Conservation (phyloP, 164 flowering plant species). For the Liriodendron chinense region DNA sequence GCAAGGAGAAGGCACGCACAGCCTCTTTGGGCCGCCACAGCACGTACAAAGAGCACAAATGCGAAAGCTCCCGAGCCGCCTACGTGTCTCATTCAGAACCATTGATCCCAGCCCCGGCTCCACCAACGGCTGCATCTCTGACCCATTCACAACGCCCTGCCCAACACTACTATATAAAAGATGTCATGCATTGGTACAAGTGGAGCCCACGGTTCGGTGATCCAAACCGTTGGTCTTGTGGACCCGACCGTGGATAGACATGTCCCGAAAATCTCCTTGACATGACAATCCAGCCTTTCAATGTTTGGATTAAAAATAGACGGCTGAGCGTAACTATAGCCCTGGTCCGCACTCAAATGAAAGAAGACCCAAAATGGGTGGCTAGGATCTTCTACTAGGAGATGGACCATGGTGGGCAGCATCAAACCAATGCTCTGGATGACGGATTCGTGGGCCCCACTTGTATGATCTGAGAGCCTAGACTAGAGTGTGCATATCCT, state of each 20-base stretch:
- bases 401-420: background rate
- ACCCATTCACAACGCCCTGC: slow-evolving; percentile 5
- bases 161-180: background rate
- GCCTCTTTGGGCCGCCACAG: slow-evolving; percentile 75
- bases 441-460: background rate
- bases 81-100: slow-evolving; percentile 61
- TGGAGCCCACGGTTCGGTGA: background rate
- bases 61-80: slow-evolving; percentile 68
- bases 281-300: background rate
- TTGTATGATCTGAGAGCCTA: background rate
- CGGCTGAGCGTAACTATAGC: too few relatives aligned
- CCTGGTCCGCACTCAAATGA: too few relatives aligned
- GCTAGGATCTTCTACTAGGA: background rate
- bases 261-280: background rate
- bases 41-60: slow-evolving; percentile 84
- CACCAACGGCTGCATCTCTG: slow-evolving; percentile 58
- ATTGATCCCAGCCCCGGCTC: slow-evolving; percentile 32
- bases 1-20: slow-evolving; percentile 82
- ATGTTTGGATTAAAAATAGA: too few relatives aligned
- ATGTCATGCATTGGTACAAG: too few relatives aligned
- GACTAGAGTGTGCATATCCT: background rate
- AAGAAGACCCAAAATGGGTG: background rate
- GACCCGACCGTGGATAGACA: background rate
- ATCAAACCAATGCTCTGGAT: background rate
- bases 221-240: background rate